A percentile compares a stretch with the other conserved stretches of the same genome.
Conservation (phyloP, 169 alveolate genomes). For the Plasmodium gonderi region DNA sequence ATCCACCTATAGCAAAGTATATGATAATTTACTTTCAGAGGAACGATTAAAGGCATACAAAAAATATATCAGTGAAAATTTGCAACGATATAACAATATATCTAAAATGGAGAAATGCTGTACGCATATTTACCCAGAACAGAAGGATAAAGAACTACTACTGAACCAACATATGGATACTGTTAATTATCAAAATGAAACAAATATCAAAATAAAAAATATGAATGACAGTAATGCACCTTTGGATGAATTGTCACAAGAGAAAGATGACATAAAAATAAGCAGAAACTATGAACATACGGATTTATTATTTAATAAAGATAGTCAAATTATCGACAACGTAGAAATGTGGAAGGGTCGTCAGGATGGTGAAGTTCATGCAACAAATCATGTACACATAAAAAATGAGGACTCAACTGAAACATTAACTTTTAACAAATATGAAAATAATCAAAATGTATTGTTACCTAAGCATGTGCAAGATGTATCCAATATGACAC, state of each 20-base stretch:
- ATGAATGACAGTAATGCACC: background rate
- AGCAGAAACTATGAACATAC: background rate
- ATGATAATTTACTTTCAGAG: constrained; percentile 23
- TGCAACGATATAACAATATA: constrained; percentile 2
- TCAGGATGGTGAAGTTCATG: background rate
- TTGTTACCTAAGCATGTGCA: background rate
- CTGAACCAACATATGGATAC: background rate
- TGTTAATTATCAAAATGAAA: background rate
- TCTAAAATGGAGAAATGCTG: constrained; percentile 21
- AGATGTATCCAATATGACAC: background rate
- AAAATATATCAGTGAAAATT: constrained; percentile 38
- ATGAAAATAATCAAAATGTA: background rate
- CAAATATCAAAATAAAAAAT: constrained; percentile 3
- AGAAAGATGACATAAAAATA: background rate
- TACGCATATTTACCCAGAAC: background rate
- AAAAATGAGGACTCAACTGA: background rate
- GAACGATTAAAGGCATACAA: constrained; percentile 39
- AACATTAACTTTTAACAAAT: background rate
- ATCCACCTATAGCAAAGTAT: background rate
- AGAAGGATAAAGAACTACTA: constrained; percentile 10
- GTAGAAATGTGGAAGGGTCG: background rate
- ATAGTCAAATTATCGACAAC: background rate
- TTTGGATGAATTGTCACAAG: background rate
- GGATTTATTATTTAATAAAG: background rate
- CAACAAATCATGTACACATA: background rate